phyloP scores from a whole-genome alignment of 139 green algal species.

The Coelastrella sp. region DNA sequence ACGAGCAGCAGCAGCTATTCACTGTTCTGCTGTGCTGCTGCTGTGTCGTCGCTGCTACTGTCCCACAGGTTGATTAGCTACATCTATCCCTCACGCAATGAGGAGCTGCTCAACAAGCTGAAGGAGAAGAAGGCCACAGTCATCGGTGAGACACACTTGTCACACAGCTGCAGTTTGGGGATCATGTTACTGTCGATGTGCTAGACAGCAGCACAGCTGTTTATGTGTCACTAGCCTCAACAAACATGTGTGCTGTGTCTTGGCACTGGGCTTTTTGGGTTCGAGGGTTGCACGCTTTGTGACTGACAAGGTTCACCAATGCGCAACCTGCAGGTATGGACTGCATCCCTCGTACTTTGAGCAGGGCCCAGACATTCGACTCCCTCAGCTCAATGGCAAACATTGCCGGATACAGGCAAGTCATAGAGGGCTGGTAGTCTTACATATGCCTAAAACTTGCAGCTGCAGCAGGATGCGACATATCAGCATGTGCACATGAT shows the following conservation, averaged over 20 bases:
- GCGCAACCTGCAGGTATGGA: slow-evolving; percentile 79
- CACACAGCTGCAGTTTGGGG: not conserved
- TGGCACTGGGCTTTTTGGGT: not conserved
- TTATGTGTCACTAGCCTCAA: no score
- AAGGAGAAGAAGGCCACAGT: slow-evolving; percentile 74
- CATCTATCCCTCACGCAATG: slow-evolving; percentile 86
- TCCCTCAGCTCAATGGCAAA: slow-evolving; percentile 89
- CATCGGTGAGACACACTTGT: slow-evolving; percentile 64
- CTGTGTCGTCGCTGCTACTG: no score
- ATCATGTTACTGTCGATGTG: not conserved
- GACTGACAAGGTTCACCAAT: not conserved
- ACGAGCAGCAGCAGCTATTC: no score
- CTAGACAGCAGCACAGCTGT: not conserved
- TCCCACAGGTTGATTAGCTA: slow-evolving; percentile 76
- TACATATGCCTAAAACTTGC: no score
- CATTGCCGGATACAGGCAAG: slow-evolving; percentile 84
- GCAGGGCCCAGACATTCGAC: slow-evolving; percentile 89
- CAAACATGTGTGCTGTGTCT: no score
- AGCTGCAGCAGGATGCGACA: no score
- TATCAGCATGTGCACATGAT: no score
- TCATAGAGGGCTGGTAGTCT: not conserved
- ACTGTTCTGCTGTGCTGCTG: no score
- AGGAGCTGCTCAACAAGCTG: slow-evolving; percentile 81
- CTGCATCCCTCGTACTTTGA: slow-evolving; percentile 88
- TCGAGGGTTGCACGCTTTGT: not conserved